Evolutionary conservation across 208 protist species (phyloP).

Genomic region (Wallacemonas collosoma): DNA sequence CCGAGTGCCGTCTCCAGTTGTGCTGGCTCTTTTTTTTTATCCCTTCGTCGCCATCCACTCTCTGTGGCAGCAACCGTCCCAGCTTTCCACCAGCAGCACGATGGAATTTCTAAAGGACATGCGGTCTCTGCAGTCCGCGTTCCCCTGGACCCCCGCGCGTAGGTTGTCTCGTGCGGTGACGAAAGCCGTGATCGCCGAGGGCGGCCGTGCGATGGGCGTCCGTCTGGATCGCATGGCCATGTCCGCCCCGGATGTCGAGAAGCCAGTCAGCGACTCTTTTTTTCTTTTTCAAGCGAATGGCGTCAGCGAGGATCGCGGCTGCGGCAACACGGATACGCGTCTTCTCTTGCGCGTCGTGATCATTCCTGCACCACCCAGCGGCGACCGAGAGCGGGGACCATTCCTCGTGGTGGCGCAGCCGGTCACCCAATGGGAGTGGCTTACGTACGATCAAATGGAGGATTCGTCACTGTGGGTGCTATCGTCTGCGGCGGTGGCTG

Average conservation of each 20-base stretch:
- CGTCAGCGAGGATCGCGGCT: not conserved
- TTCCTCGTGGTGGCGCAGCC: conserved; percentile 8
- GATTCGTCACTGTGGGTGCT: conserved; percentile 9
- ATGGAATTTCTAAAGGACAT: conserved; percentile 11
- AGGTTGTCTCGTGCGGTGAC: not conserved
- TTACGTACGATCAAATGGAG: not conserved
- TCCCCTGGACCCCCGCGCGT: conserved; percentile 1
- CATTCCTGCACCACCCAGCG: not conserved
- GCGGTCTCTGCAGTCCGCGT: not conserved
- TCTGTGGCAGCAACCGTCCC: too few species aligned
- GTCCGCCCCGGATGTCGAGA: not conserved
- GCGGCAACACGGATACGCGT: conserved; percentile 4
- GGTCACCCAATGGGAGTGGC: conserved; percentile 10
- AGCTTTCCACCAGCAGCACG: too few species aligned
- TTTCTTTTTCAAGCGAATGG: not conserved
- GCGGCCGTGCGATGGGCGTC: not conserved
- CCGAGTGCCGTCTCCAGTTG: too few species aligned
- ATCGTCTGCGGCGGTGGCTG: not conserved
- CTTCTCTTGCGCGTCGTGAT: conserved; percentile 4
- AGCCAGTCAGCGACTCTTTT: conserved; percentile 6
- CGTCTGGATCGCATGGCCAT: not conserved
- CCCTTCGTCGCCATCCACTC: too few species aligned
- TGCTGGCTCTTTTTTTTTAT: too few species aligned
- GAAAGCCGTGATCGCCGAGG: not conserved
- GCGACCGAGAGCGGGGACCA: not conserved